A percentile compares a stretch with the other conserved stretches of the same genome.
phyloP scores from a whole-genome alignment of 106 monocot genomes.

The Cymbidium sinense region DNA sequence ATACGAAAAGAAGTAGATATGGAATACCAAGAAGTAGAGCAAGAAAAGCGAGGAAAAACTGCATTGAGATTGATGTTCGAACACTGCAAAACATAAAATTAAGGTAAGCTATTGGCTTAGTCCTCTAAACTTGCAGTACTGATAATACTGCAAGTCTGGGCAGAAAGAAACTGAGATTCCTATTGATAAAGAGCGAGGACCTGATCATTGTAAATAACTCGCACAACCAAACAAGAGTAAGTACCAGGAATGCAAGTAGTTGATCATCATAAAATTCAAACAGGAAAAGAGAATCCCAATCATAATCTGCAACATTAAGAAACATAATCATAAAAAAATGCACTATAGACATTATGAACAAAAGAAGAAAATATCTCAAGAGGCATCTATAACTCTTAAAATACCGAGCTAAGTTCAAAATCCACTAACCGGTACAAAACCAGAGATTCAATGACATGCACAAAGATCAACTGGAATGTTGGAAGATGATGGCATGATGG shows the following conservation, averaged over 20 bases:
- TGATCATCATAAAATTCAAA: conserved; percentile 99
- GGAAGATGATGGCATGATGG: conserved; percentile 94
- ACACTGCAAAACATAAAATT: conserved; percentile 63
- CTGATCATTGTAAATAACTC: conserved; percentile 99
- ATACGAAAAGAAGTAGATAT: conserved; percentile 98
- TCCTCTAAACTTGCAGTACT: background rate
- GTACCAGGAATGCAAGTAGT: conserved; percentile 89
- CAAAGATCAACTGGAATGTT: conserved; percentile 98
- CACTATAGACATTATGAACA: background rate
- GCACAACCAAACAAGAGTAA: conserved; percentile 97
- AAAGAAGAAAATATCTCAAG: background rate
- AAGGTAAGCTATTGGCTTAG: conserved; percentile 1
- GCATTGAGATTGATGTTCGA: conserved; percentile 95
- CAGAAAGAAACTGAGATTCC: background rate
- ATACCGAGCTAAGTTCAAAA: conserved; percentile 1
- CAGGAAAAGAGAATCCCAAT: conserved; percentile 92
- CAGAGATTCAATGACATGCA: conserved; percentile 96
- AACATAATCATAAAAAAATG: background rate
- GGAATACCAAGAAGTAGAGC: conserved; percentile 89
- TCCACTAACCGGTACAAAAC: conserved; percentile 91
- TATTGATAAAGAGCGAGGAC: conserved; percentile 25
- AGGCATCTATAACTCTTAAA: background rate
- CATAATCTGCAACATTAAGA: conserved; percentile 72
- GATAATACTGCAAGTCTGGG: background rate
- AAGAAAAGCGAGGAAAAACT: conserved; percentile 99